Evolutionary conservation across 164 flowering plant species (phyloP), one percentile per base, ranked within the genome.

Genomic region (Nymphaea colorata): DNA sequence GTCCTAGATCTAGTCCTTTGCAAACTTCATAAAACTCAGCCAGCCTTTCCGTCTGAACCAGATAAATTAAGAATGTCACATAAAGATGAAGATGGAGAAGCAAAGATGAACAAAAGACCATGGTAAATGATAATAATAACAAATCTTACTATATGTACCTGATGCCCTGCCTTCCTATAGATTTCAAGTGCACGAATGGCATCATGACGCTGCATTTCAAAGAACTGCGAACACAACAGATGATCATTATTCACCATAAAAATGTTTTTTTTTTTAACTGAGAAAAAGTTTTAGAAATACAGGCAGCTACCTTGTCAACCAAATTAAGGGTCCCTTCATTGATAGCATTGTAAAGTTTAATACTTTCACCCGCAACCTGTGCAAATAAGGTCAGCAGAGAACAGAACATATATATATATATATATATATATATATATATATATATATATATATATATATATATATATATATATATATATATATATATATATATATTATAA

Each of bases 171-270:
- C 73, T 71, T 82, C 62, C 67, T 66, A 64, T 85, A 83, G 51
- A 85, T 79, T 61, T 82, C 85, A 47, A 85, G 80, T 42, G 85
- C 83, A 65, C 75, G 78, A 43, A 79, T 68, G 62, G 87, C 89
- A 73, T 81, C 82, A 64, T 76, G 78, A 3, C 76, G 77, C 61
- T 71, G 80, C 89, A 85, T 85, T 79, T 83, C 87, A 76, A 85
- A 85, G 68, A 72, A 85, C 89, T 85, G 80, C 55, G 16, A 53
- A 44, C 65, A 65, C 61, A 59, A 36, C 62, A 10, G 64, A 5
- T 12, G 41, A 63, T 64, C 71, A 69, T 4, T 47, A 43, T 11
- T 64, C 36, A 2, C 7, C 64, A 42, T 7, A 12, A 7, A 47
- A 47, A 6, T 7, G 55, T 12, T 47, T 47, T 47, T 6, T 6